Percentiles rank a stretch among this genome's conserved stretches.
Evolutionary conservation across 2,329 filamentous ascomycete species (phyloP).

Genomic region (Parastagonospora avenae): DNA sequence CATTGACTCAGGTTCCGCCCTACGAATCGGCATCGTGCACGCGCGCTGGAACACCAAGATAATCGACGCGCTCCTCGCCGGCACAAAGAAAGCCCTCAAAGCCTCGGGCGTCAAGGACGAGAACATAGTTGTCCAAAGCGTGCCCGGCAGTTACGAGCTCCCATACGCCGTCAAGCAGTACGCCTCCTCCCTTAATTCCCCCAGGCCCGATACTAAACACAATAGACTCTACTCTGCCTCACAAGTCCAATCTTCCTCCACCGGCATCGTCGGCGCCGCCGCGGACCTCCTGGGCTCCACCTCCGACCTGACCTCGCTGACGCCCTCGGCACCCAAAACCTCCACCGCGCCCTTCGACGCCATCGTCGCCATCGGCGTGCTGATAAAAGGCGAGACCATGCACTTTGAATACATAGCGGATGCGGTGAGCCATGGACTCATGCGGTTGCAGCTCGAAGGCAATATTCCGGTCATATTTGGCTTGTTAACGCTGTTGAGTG

Average conservation of each 20-base stretch:
- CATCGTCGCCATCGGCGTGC: slow-evolving; percentile 90
- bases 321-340: slow-evolving; percentile 38
- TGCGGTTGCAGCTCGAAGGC: slow-evolving; percentile 90
- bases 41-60: slow-evolving; percentile 92
- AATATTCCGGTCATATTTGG: slow-evolving; percentile 92
- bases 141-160: slow-evolving; percentile 93
- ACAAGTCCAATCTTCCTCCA: slow-evolving; percentile 72
- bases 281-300: slow-evolving; percentile 77
- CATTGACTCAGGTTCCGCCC: slow-evolving; percentile 53
- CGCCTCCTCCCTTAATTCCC: slow-evolving; percentile 23
- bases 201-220: slow-evolving; percentile 7
- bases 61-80: slow-evolving; percentile 82
- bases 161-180: slow-evolving; percentile 88
- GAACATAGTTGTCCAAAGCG: slow-evolving; percentile 87
- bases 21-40: slow-evolving; percentile 94
- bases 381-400: slow-evolving; percentile 99
- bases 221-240: slow-evolving; percentile 80
- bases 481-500: slow-evolving; percentile 83
- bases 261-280: slow-evolving; percentile 65
- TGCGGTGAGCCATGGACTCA: slow-evolving; percentile 85
- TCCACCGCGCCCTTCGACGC: slow-evolving; percentile 75
- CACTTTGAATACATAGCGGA: slow-evolving; percentile 99
- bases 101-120: slow-evolving; percentile 80
- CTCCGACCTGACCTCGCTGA: slow-evolving; percentile 59
- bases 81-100: slow-evolving; percentile 77